Evolutionary conservation across 495 filamentous ascomycete genomes (phyloP).

Genomic region (Aspergillus mulundensis): DNA sequence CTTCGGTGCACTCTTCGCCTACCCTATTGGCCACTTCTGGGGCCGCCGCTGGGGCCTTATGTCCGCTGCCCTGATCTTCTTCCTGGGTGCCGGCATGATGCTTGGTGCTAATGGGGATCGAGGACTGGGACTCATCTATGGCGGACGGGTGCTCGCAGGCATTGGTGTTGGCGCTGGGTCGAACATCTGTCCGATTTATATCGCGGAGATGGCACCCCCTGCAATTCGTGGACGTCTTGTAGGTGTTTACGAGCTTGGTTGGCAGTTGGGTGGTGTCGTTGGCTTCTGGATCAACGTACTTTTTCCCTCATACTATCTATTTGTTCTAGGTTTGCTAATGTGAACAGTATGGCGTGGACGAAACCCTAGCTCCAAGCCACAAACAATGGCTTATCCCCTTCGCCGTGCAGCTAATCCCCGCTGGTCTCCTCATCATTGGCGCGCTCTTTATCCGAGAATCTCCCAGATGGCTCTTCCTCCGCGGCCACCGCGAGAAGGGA

Average conservation of each 20-base stretch:
- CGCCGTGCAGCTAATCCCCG: slow-evolving; percentile 53
- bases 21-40: slow-evolving; percentile 51
- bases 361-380: slow-evolving; percentile 27
- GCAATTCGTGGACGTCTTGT: slow-evolving; percentile 78
- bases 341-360: slow-evolving; percentile 37
- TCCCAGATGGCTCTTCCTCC: slow-evolving; percentile 56
- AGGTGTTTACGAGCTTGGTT: slow-evolving; percentile 69
- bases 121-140: slow-evolving; percentile 61
- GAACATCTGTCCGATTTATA: slow-evolving; percentile 73
- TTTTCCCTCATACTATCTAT: background rate
- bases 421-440: slow-evolving; percentile 45
- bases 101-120: slow-evolving; percentile 53
- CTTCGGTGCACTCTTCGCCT: slow-evolving; percentile 58
- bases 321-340: background rate
- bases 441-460: slow-evolving; percentile 50
- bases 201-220: slow-evolving; percentile 74
- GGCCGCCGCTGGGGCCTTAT: slow-evolving; percentile 53
- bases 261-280: slow-evolving; percentile 70
- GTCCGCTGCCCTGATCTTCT: slow-evolving; percentile 51
- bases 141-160: slow-evolving; percentile 68
- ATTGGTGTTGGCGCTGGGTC: slow-evolving; percentile 75
- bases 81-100: slow-evolving; percentile 62
- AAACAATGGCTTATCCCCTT: slow-evolving; percentile 57
- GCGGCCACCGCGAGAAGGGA: slow-evolving; percentile 49
- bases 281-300: slow-evolving; percentile 67